A percentile compares a stretch with the other conserved stretches of the same genome.
These are phyloP conservation scores for Fusarium liriodendri DNA, from an alignment of 2,329 filamentous ascomycete genomes.

Conservation along the genomic window DNA sequence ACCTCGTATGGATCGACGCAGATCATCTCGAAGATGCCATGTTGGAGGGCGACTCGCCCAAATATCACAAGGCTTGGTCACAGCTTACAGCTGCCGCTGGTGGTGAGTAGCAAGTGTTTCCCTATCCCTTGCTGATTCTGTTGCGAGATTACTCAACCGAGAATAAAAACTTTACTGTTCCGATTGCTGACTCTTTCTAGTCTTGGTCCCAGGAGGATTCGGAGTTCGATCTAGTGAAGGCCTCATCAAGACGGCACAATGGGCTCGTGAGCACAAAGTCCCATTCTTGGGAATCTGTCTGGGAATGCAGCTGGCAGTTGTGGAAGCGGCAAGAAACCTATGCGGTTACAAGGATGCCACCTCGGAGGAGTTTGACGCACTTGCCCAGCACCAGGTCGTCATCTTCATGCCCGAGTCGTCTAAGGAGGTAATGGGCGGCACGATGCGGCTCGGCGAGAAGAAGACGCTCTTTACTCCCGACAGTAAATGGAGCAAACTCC, in stretches of 20 bases:
- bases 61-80: slow-evolving; percentile 76
- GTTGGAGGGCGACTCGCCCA: slow-evolving; percentile 70
- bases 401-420: slow-evolving; percentile 88
- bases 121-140: background rate
- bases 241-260: slow-evolving; percentile 86
- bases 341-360: slow-evolving; percentile 69
- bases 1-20: slow-evolving; percentile 86
- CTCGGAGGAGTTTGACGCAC: slow-evolving; percentile 65
- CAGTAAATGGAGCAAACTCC: slow-evolving; percentile 81
- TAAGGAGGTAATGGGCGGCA: slow-evolving; percentile 72
- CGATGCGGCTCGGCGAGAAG: slow-evolving; percentile 86
- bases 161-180: background rate
- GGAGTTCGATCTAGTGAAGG: slow-evolving; percentile 76
- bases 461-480: slow-evolving; percentile 79
- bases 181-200: background rate
- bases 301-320: slow-evolving; percentile 91
- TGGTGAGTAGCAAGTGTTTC: background rate
- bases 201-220: slow-evolving; percentile 78
- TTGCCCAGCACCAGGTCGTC: slow-evolving; percentile 74
- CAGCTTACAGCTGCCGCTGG: background rate
- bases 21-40: slow-evolving; percentile 80
- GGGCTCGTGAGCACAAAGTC: slow-evolving; percentile 82
- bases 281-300: slow-evolving; percentile 92
- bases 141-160: background rate
- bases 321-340: slow-evolving; percentile 84